These are phyloP conservation scores for Trichoderma arundinaceum DNA, from an alignment of 2,329 filamentous ascomycete species.

Conservation along the genomic window DNA sequence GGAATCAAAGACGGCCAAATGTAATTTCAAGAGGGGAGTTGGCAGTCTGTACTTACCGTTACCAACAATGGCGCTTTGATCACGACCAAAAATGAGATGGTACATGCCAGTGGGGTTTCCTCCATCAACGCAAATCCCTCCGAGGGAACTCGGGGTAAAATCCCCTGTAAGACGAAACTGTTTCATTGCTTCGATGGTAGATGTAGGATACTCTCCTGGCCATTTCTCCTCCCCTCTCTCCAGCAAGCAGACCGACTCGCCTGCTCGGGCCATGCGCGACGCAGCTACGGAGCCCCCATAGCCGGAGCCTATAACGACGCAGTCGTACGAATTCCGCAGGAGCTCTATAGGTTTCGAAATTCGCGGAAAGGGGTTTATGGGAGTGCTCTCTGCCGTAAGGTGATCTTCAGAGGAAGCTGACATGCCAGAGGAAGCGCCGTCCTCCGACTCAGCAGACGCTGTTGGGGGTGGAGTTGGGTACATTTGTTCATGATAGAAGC, in stretches of 20 bases:
- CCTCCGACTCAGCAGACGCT: not conserved
- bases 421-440: not conserved
- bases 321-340: slow-evolving; percentile 64
- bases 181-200: slow-evolving; percentile 51
- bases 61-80: slow-evolving; percentile 66
- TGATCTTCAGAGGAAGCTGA: not conserved
- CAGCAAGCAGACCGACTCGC: slow-evolving; percentile 66
- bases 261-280: slow-evolving; percentile 63
- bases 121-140: slow-evolving; percentile 46
- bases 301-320: slow-evolving; percentile 70
- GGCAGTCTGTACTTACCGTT: slow-evolving; percentile 51
- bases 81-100: slow-evolving; percentile 66
- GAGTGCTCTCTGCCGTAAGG: not conserved
- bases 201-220: slow-evolving; percentile 68
- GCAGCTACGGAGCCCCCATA: slow-evolving; percentile 72
- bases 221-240: slow-evolving; percentile 69
- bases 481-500: not conserved
- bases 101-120: slow-evolving; percentile 67
- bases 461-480: slow-evolving; percentile 17
- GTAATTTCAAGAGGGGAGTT: too few relatives aligned
- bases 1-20: not conserved
- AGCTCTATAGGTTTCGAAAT: slow-evolving; percentile 63
- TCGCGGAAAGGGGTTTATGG: slow-evolving; percentile 52
- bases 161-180: slow-evolving; percentile 64
- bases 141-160: slow-evolving; percentile 50